Base-by-base conservation (phyloP, 2,329 filamentous ascomycete genomes). In the Diaporthe helianthi region DNA sequence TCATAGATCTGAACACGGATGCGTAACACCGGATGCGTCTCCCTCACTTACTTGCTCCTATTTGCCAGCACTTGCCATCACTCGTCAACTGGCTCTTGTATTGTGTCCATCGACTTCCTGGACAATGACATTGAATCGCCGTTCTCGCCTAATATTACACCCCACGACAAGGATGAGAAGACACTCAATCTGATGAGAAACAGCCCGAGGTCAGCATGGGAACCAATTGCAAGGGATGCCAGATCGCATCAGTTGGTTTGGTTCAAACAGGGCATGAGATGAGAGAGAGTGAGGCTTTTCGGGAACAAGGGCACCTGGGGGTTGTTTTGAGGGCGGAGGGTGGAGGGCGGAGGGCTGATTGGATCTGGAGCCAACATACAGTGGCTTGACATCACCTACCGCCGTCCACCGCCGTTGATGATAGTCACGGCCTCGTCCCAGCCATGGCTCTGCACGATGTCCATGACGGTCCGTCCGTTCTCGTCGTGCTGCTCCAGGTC, bases 361-460 rank as follows among this genome's bases (percentile, higher is more conserved):
- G 51, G 63, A 49, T 55, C 54, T 47, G 65, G 41, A 51, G 52
- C 47, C 44, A 38, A 67, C 44, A 64, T 58, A 53, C 55, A 61
- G 38, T 53, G 53, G 46, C 31, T 31, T 41, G 51, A 33, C 41
- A 61, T 41, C 46, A 72, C 71, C 65, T 72, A 72, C 71, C 71
- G 71, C 68, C 71, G 61, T 38, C 65, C 65, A 61, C 65, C 52
- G 41, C 54, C 65, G 65, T 61, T 79, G 29, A 89, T 75, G 58
- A 87, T 82, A 49, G 81, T 76, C 5, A 83, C 81, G 0, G 85
- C 87, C 76, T 90, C 88, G 9, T 85, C 83, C 86, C 88, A 88
- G 12, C 86, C 86, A 31, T 87, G 80, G 31, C 84, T 83, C 13
- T 83, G 80, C 17, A 88, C 87, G 70, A 90, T 86, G 73, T 90